Evolutionary conservation across 345 rosid species (phyloP).

Genomic region (Dipteronia sinensis): DNA sequence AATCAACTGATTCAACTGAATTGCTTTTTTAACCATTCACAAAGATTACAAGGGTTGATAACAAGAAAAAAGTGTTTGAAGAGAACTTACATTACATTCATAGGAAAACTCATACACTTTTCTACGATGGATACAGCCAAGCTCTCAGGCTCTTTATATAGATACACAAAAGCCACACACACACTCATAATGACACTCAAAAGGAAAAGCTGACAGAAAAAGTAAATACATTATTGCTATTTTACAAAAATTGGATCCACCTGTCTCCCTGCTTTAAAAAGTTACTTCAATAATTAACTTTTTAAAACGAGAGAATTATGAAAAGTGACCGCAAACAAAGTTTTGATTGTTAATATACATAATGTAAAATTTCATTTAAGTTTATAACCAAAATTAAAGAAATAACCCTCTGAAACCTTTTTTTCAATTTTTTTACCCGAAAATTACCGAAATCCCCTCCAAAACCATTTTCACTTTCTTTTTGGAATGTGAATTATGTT

Average conservation of each 20-base stretch:
- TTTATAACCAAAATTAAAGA: too few species aligned
- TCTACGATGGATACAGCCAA: not conserved
- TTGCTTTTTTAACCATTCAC: not conserved
- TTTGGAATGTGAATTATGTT: too few species aligned
- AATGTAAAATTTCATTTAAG: too few species aligned
- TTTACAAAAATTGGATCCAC: not conserved
- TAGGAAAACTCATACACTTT: not conserved
- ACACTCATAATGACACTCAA: not conserved
- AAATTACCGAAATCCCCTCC: too few species aligned
- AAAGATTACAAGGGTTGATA: not conserved
- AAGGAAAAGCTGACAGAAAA: not conserved
- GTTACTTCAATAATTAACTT: not conserved
- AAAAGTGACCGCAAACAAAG: too few species aligned
- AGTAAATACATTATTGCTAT: not conserved
- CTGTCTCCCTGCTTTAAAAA: not conserved
- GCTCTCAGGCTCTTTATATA: not conserved
- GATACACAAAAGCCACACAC: not conserved
- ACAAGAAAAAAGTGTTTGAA: not conserved
- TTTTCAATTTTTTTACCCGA: too few species aligned
- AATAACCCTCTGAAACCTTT: too few species aligned
- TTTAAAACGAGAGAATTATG: too few species aligned
- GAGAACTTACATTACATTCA: not conserved
- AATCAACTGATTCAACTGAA: conserved; percentile 16
- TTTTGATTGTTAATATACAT: too few species aligned
- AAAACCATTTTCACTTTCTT: too few species aligned